Conservation (phyloP, 441 rosid species). For the Mallotus repandus region DNA sequence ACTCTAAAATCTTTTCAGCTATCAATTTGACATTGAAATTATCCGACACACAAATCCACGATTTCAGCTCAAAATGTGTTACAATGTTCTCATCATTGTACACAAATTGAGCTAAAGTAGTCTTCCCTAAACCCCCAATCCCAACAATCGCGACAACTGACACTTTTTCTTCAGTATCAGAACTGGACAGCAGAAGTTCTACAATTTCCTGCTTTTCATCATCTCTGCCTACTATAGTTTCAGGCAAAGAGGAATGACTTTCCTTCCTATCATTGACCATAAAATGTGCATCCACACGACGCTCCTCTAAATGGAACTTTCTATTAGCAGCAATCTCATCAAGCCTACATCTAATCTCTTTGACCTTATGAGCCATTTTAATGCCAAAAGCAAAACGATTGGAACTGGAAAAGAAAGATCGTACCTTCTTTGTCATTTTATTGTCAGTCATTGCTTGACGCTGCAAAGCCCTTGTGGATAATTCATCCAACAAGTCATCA, state of each 20-base stretch:
- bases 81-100: conserved; percentile 7
- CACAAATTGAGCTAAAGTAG: conserved; percentile 15
- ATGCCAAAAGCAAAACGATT: background rate
- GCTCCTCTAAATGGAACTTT: background rate
- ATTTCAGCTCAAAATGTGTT: background rate
- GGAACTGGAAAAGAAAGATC: background rate
- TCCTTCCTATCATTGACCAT: background rate
- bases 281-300: background rate
- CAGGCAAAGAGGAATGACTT: conserved; percentile 4
- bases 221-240: conserved; percentile 16
- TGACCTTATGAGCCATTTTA: background rate
- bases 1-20: conserved; percentile 7
- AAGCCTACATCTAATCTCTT: background rate
- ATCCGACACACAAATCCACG: conserved; percentile 20
- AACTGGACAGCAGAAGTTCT: background rate
- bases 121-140: conserved; percentile 28
- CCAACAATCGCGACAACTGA: conserved; percentile 19
- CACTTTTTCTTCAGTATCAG: background rate
- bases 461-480: background rate
- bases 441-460: background rate
- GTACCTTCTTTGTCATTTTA: background rate
- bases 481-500: conserved; percentile 12
- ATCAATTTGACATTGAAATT: conserved; percentile 16
- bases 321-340: background rate
- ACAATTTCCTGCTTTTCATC: background rate